Evolutionary conservation across 2,329 filamentous ascomycete species (phyloP).

Genomic region (Fusarium nanum): DNA sequence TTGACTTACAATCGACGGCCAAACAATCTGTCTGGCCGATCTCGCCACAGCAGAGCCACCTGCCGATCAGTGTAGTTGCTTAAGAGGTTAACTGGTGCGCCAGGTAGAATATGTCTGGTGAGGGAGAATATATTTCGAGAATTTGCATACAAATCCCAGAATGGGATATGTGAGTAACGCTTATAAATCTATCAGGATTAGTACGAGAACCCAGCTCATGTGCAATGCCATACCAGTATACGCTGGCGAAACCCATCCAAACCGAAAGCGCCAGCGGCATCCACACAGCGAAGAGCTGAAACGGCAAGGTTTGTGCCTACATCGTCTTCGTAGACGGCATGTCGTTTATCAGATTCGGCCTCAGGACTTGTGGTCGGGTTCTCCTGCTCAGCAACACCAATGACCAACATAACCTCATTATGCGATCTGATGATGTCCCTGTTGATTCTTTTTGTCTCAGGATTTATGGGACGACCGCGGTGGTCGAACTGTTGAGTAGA

Average conservation of each 20-base stretch:
- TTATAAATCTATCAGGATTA: constrained; percentile 61
- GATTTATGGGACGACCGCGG: constrained; percentile 67
- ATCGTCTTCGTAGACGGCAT: constrained; percentile 60
- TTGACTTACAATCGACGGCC: constrained; percentile 47
- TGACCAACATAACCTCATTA: constrained; percentile 73
- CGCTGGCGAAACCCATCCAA: constrained; percentile 65
- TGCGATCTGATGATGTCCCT: constrained; percentile 69
- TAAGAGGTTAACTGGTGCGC: constrained; percentile 49
- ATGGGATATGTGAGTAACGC: constrained; percentile 61
- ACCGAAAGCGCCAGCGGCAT: constrained; percentile 63
- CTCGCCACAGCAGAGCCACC: constrained; percentile 44
- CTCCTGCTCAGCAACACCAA: constrained; percentile 71
- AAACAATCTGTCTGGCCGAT: constrained; percentile 38
- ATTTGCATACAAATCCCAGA: constrained; percentile 56
- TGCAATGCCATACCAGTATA: constrained; percentile 58
- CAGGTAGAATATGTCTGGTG: constrained; percentile 49
- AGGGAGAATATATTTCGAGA: constrained; percentile 48
- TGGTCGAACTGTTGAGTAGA: constrained; percentile 64
- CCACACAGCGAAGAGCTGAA: constrained; percentile 51
- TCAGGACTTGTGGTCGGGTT: constrained; percentile 55
- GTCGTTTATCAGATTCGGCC: constrained; percentile 56
- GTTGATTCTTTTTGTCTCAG: constrained; percentile 65
- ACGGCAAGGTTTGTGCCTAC: constrained; percentile 56
- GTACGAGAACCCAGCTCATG: not conserved
- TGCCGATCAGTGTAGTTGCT: constrained; percentile 47